Base-by-base conservation (phyloP, 495 filamentous ascomycete species). In the Letharia lupina region DNA sequence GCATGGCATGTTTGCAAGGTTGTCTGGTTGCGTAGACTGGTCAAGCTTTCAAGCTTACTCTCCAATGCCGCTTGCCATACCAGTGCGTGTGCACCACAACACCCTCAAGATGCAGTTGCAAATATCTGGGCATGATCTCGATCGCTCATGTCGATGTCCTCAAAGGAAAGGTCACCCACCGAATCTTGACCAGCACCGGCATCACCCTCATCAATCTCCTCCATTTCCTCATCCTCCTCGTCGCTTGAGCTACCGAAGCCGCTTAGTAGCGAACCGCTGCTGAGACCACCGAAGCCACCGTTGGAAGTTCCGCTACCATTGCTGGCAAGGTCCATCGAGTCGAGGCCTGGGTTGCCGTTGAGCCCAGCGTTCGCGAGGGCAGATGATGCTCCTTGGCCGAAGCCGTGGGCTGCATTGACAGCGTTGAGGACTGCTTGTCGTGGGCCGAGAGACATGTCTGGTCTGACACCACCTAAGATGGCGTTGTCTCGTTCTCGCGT, bases 401-500 rank as follows among this genome's bases (percentile, higher is more conserved):
- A 87, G 45, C 84, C 82, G 68, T 84, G 83, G 37, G 80, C 81
- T 56, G 81, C 82, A 70, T 81, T 83, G 54, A 84, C 82, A 41
- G 83, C 82, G 70, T 84, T 87, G 65, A 89, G 75, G 58, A 84
- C 83, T 45, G 84, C 82, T 70, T 89, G 86, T 61, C 89, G 82
- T 67, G 86, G 77, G 40, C 84, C 82, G 71, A 91, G 80, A 47
- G 87, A 86, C 74, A 94, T 87, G 67, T 97, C 94, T 2, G 94
- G 94, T 50, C 93, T 86, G 7, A 98, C 91, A 15, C 94, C 94
- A 50, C 94, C 94, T n/a, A 99, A 87, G 60, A 99, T 95, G 12
- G 94, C 94, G 75, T 99, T 99, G 70, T 99, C 94, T 52, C 94
- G 88, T 76, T 98, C 93, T 28, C 95, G 79, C 0, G 94, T 99